Evolutionary conservation across 805 yeast species (phyloP).

Genomic region (Kazachstania taianensis): DNA sequence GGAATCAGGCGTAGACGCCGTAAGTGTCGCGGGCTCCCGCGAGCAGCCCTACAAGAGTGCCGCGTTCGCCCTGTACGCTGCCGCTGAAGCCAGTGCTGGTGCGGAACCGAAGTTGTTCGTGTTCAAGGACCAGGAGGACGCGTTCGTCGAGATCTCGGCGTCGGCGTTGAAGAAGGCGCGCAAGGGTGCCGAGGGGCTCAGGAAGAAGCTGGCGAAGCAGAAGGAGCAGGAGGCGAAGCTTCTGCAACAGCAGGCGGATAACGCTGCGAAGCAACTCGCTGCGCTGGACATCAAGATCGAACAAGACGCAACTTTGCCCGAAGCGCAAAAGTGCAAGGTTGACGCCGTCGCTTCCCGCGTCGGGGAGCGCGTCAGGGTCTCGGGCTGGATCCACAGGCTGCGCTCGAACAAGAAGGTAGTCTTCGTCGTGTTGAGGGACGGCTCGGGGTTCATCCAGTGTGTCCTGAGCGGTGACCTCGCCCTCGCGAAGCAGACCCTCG

Average conservation of each 20-base stretch:
- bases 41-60: constrained; percentile 67
- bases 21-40: constrained; percentile 51
- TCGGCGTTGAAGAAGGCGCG: constrained; percentile 92
- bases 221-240: constrained; percentile 41
- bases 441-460: constrained; percentile 82
- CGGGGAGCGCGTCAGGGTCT: constrained; percentile 63
- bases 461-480: constrained; percentile 88
- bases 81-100: constrained; percentile 31
- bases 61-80: constrained; percentile 57
- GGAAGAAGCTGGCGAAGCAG: constrained; percentile 53
- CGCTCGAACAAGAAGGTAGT: constrained; percentile 88
- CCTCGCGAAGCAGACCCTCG: constrained; percentile 73
- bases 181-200: constrained; percentile 88
- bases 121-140: constrained; percentile 34
- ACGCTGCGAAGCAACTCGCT: constrained; percentile 65
- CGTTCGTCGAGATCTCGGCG: constrained; percentile 70
- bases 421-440: constrained; percentile 89
- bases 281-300: constrained; percentile 64
- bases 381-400: constrained; percentile 95
- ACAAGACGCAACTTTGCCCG: constrained; percentile 66
- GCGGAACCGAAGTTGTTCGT: constrained; percentile 41
- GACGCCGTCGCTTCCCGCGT: constrained; percentile 41
- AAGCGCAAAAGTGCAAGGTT: constrained; percentile 60
- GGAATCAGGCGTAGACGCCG: constrained; percentile 64
- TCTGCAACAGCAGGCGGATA: constrained; percentile 53